phyloP scores from a whole-genome alignment of 495 filamentous ascomycete species.

The Penicillium roqueforti region DNA sequence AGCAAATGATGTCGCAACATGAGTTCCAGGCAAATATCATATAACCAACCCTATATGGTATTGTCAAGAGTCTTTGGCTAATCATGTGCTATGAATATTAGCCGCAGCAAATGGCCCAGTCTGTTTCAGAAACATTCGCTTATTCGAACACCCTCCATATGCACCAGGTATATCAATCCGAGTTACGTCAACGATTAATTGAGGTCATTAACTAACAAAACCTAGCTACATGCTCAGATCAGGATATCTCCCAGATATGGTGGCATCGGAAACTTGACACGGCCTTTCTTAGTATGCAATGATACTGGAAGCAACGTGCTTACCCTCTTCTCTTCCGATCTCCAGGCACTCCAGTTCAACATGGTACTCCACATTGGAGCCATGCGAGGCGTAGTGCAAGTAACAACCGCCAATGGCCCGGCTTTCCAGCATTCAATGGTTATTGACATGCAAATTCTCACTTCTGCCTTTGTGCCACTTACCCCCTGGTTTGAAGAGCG shows the following conservation, averaged over 20 bases:
- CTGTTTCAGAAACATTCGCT: not conserved
- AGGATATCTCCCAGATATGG: not conserved
- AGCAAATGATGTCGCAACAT: not conserved
- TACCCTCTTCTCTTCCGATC: not conserved
- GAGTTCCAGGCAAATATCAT: slow-evolving; percentile 1
- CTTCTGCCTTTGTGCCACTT: not conserved
- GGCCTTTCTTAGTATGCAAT: not conserved
- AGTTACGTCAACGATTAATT: not conserved
- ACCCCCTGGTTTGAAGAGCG: slow-evolving; percentile 2
- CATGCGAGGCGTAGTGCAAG: not conserved
- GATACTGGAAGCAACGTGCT: slow-evolving; percentile 1
- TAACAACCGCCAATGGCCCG: not conserved
- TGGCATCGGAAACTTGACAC: not conserved
- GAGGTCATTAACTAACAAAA: not conserved
- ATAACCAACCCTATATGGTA: not conserved
- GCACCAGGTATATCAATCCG: not conserved
- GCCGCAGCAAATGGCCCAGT: slow-evolving; percentile 1
- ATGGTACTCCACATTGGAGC: not conserved
- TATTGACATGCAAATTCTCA: slow-evolving; percentile 6
- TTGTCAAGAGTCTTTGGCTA: not conserved
- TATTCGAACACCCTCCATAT: not conserved
- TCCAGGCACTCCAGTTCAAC: not conserved
- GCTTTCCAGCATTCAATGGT: not conserved
- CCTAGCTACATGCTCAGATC: not conserved
- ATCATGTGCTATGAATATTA: not conserved